Base-by-base conservation (phyloP, 768 basidiomycete species). In the Coprinopsis sp. region DNA sequence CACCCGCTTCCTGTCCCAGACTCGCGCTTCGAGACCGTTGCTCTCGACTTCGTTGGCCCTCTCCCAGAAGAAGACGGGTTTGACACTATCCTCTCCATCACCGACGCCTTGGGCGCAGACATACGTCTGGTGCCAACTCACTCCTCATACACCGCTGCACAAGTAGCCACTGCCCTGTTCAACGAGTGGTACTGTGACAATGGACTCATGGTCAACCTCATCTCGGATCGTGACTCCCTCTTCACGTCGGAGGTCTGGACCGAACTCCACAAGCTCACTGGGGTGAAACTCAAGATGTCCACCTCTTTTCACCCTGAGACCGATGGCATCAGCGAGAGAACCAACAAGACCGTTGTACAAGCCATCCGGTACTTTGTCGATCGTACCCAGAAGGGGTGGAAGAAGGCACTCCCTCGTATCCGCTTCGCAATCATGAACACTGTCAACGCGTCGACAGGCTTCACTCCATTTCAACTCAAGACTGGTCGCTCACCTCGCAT, bases 281-380 rank as follows among this genome's bases (percentile, higher is more conserved):
- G 68, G 0, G 51, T 65, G 1, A 53, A 61, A 3, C 44, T 68
- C 0, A 58, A 60, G 21, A 54, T 73, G 51, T 71, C 69, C 0
- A 65, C 65, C 0, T 43, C 67, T 0, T 71, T 61, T 33, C 71
- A 74, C 28, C 70, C 67, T 0, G 56, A 74, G 37, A 71, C 67
- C 0, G 64, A 73, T 46, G 69, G 71, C 0, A 25, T 55, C 1
- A 67, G 61, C 19, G 64, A 74, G 47, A 42, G 57, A 0, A 61
- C 59, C 0, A 70, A 71, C 51, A 64, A 66, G 24, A 71, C 65
- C 0, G 39, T 71, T 0, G 57, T 50, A 22, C 68, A 72, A 38
- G 40, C 33, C 0, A 30, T 71, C 1, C 47, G 59, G 0, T 65
- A 53, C 37, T 51, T 58, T 33, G 63, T 69, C 0, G 57, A 61